Percentiles rank a stretch among this genome's conserved stretches.
phyloP scores from a whole-genome alignment of 345 rosid species.

The Citrus medica region DNA sequence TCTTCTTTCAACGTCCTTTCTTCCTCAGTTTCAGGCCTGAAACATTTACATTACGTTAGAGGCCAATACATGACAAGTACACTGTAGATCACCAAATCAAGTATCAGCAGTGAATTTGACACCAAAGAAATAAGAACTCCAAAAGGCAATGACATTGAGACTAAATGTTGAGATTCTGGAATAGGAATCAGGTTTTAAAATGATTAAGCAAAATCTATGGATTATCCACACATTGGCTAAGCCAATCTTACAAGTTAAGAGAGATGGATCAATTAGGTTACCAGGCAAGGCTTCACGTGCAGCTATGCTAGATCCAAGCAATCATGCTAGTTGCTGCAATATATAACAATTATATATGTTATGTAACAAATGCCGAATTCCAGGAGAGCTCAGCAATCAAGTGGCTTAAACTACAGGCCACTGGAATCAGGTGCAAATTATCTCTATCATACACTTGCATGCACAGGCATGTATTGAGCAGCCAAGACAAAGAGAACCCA shows the following conservation, averaged over 20 bases:
- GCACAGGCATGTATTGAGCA: neutral
- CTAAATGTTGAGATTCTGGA: neutral
- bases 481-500: neutral
- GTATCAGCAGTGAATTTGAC: neutral
- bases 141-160: neutral
- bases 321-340: neutral
- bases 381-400: neutral
- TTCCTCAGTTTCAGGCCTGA: slow-evolving; percentile 86
- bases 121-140: neutral
- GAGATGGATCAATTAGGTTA: neutral
- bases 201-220: slow-evolving; percentile 1
- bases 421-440: neutral
- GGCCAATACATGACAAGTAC: neutral
- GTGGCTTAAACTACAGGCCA: neutral
- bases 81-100: neutral
- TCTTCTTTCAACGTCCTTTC: slow-evolving; percentile 72
- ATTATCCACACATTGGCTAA: neutral
- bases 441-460: neutral
- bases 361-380: neutral
- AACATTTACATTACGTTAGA: slow-evolving; percentile 9
- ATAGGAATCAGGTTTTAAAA: neutral
- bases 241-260: neutral
- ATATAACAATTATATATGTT: neutral
- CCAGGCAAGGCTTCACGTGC: neutral
- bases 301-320: neutral